A percentile compares a stretch with the other conserved stretches of the same genome.
Conservation (phyloP, 768 basidiomycete genomes). For the Panaeolus papilionaceus region DNA sequence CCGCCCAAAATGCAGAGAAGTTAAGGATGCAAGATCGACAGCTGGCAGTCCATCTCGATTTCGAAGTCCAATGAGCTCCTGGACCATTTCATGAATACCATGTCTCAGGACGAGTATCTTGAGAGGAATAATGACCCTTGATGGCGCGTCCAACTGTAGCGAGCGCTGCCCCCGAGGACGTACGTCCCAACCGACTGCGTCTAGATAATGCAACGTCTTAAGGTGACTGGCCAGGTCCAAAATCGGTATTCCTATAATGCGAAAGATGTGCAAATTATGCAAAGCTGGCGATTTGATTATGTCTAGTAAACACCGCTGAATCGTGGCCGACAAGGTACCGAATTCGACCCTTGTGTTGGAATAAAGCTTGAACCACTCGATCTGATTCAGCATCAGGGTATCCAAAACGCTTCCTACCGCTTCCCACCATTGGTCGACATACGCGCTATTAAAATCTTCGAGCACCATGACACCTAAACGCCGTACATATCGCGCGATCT, state of each 20-base stretch:
- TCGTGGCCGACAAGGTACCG: background rate
- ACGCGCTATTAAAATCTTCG: background rate
- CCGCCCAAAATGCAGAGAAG: background rate
- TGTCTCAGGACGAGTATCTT: background rate
- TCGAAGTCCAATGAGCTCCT: background rate
- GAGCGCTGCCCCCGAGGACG: background rate
- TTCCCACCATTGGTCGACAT: background rate
- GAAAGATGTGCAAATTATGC: background rate
- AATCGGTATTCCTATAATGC: background rate
- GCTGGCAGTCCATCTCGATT: background rate
- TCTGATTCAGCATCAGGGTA: background rate
- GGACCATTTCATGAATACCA: background rate
- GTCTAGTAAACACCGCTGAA: background rate
- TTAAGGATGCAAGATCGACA: background rate
- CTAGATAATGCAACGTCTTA: background rate
- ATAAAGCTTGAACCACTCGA: background rate
- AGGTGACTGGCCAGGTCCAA: background rate
- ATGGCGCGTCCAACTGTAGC: background rate
- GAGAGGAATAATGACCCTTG: background rate
- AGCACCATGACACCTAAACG: background rate
- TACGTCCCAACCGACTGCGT: background rate
- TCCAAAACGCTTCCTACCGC: background rate
- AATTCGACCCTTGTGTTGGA: background rate
- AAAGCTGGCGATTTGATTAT: background rate
- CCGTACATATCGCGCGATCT: background rate